Base-by-base conservation (phyloP, 164 flowering plant species). In the Magnolia kwangsiensis region DNA sequence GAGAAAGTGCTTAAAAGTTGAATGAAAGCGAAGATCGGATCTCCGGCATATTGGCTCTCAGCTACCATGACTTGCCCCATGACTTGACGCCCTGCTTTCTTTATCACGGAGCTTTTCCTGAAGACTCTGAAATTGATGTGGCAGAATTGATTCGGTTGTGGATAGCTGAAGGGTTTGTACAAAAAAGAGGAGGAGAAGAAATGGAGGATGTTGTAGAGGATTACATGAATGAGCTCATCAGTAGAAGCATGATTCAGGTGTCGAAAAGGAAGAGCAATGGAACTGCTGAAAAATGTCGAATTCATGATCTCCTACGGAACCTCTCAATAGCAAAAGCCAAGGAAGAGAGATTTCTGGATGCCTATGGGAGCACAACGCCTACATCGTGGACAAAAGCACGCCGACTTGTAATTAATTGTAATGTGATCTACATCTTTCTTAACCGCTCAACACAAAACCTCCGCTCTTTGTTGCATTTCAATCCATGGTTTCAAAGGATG, bases 31-130 rank as follows among this genome's bases (percentile, higher is more conserved):
- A 65, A 66, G 49, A 49, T 5, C 1, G 31, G 14, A 23, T 71
- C 2, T 23, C 20, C 7, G 7, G 14, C 18, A 70, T 72, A 51
- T 55, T 75, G 20, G 58, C 78, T 71, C 65, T 80, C 27, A 76
- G 82, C 21, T 76, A 76, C 67, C 8, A 72, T 18, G 76, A 76
- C 68, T 68, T 80, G 29, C 79, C 82, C 20, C 61, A 24, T 29
- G 8, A 72, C 51, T 18, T 76, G 27, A 76, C 76, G 49, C 65
- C 76, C 5, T 76, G 76, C 10, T 80, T 76, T 13, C 74, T 80
- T 2, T 69, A 4, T 76, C 18, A 11, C 2, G 73, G 70, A 14
- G n/a, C 50, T 63, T 71, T 71, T 68, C 74, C 78, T 1, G 74
- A 64, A 29, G 74, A 71, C 50, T 63, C 4, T 19, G 63, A 61